Conservation (phyloP, 345 rosid genomes). For the Bruguiera parviflora region DNA sequence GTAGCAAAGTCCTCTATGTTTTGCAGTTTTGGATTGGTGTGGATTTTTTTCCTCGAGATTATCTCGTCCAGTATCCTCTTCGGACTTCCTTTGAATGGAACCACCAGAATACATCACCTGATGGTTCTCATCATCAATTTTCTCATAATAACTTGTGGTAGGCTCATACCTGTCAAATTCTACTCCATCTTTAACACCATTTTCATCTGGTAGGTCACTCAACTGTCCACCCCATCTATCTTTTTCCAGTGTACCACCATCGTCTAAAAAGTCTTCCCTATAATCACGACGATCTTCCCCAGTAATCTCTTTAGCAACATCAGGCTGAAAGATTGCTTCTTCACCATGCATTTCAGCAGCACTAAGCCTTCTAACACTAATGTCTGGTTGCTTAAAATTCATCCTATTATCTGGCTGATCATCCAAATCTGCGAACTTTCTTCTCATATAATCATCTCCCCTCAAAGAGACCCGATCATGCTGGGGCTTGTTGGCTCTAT, state of each 20-base stretch:
- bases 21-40: constrained; percentile 15
- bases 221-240: constrained; percentile 41
- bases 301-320: constrained; percentile 5
- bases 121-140: constrained; percentile 18
- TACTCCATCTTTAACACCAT: constrained; percentile 16
- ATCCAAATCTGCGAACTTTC: constrained; percentile 21
- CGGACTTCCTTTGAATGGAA: constrained; percentile 20
- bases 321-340: constrained; percentile 11
- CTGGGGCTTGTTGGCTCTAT: constrained; percentile 15
- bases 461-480: constrained; percentile 15
- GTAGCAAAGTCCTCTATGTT: constrained; percentile 28
- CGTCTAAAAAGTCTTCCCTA: constrained; percentile 24
- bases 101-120: constrained; percentile 16
- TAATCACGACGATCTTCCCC: constrained; percentile 23
- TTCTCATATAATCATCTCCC: constrained; percentile 11
- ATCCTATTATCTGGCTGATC: constrained; percentile 13
- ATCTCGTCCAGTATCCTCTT: constrained; percentile 10
- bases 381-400: constrained; percentile 16
- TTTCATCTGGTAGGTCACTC: constrained; percentile 23
- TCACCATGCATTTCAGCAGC: constrained; percentile 21
- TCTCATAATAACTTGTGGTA: constrained; percentile 7
- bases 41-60: constrained; percentile 15
- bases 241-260: constrained; percentile 20
- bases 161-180: constrained; percentile 34
- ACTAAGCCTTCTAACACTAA: constrained; percentile 15